Conservation (phyloP, 345 rosid species). For the Chamaenerion angustifolium region DNA sequence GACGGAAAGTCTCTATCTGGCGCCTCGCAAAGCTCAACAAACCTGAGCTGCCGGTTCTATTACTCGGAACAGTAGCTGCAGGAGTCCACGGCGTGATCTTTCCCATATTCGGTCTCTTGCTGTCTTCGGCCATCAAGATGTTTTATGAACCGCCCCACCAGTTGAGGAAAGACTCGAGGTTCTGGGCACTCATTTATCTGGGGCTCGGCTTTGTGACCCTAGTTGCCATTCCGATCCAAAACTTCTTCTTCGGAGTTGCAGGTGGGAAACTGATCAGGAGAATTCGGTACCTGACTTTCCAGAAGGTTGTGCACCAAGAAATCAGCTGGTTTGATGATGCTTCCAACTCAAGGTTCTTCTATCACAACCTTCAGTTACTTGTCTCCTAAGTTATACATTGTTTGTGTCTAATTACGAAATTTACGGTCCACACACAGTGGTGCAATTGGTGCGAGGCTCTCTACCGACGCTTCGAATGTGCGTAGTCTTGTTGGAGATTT, state of each 20-base stretch:
- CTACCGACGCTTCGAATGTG: conserved; percentile 45
- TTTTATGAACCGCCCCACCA: conserved; percentile 35
- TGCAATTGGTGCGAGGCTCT: conserved; percentile 52
- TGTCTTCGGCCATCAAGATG: conserved; percentile 51
- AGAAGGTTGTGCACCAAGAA: conserved; percentile 68
- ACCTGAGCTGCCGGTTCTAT: conserved; percentile 48
- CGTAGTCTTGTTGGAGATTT: conserved; percentile 43
- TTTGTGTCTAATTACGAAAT: too few relatives aligned
- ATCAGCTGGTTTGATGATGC: conserved; percentile 85
- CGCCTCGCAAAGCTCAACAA: conserved; percentile 58
- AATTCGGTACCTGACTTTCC: conserved; percentile 53
- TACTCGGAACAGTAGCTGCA: conserved; percentile 53
- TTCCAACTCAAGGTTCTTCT: conserved; percentile 45
- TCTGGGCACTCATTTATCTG: conserved; percentile 42
- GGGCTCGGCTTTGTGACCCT: conserved; percentile 23
- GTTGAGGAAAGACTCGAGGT: conserved; percentile 38
- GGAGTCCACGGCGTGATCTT: conserved; percentile 43
- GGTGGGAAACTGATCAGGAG: conserved; percentile 69
- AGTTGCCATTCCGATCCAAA: conserved; percentile 38
- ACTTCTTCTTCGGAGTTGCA: conserved; percentile 61
- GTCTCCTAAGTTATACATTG: too few relatives aligned
- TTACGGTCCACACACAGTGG: conserved; percentile 37
- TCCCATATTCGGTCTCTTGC: conserved; percentile 63
- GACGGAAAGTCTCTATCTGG: conserved; percentile 33
- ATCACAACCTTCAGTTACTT: background rate